phyloP scores from a whole-genome alignment of 1,284 basidiomycete species.

The Pseudomicrostroma phylloplanum region DNA sequence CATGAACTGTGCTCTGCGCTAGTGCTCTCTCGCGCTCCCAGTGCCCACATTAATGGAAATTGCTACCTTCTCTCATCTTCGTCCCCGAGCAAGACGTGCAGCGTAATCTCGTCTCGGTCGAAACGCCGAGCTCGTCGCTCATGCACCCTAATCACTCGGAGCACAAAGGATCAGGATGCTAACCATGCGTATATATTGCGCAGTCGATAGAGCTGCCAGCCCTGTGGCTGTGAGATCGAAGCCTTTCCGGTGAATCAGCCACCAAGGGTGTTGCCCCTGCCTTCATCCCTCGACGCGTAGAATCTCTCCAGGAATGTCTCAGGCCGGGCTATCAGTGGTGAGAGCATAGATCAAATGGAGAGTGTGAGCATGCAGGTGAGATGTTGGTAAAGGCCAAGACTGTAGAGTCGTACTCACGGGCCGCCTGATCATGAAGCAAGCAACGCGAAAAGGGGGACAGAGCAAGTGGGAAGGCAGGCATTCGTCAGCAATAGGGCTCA shows the following conservation, averaged over 20 bases:
- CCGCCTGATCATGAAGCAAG: conserved; percentile 6
- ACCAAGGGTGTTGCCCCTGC: conserved; percentile 32
- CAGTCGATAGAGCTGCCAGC: no score
- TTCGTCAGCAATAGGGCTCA: not conserved
- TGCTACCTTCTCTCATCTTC: no score
- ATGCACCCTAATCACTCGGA: no score
- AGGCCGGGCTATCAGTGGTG: conserved; percentile 43
- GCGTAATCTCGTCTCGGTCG: no score
- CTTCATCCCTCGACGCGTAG: conserved; percentile 57
- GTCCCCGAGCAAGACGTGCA: no score
- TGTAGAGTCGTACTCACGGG: conserved; percentile 7
- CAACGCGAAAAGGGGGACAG: conserved; percentile 5
- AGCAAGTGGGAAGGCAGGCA: not conserved
- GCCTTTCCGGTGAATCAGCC: conserved; percentile 9
- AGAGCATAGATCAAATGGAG: conserved; percentile 54
- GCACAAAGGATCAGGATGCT: no score
- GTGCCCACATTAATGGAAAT: no score
- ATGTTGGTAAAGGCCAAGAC: conserved; percentile 8
- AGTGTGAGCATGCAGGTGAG: conserved; percentile 59
- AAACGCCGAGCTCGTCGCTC: no score
- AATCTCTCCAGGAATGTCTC: conserved; percentile 77
- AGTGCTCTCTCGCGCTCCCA: no score
- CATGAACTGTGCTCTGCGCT: no score
- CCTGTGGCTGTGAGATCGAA: no score
- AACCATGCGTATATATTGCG: no score